Percentiles rank a stretch among this genome's conserved stretches.
These are phyloP conservation scores for Xenoacremonium recifei DNA, from an alignment of 2,329 filamentous ascomycete genomes.

Conservation along the genomic window DNA sequence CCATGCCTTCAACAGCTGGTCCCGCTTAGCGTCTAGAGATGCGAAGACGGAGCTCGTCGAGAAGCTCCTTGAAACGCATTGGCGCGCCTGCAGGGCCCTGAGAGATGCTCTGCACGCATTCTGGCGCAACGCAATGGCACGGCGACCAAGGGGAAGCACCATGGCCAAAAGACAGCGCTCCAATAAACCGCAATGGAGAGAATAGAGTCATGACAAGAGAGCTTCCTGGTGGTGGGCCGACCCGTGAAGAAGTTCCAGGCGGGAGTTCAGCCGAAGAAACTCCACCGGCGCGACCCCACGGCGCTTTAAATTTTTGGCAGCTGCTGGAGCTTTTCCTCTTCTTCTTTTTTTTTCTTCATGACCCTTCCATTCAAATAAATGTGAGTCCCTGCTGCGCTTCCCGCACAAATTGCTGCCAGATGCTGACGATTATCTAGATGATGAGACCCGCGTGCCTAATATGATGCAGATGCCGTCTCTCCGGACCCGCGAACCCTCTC, in stretches of 20 bases:
- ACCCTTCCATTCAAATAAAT: conserved; percentile 99
- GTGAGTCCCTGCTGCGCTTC: conserved; percentile 56
- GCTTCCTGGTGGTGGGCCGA: conserved; percentile 17
- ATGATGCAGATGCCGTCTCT: conserved; percentile 73
- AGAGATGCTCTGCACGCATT: conserved; percentile 4
- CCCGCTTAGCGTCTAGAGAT: conserved; percentile 12
- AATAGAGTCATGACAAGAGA: conserved; percentile 20
- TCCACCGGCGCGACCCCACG: conserved; percentile 22
- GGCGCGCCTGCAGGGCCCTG: conserved; percentile 9
- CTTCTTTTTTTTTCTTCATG: conserved; percentile 64
- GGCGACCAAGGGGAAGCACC: conserved; percentile 25
- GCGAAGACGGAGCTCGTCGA: conserved; percentile 16
- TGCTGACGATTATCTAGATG: conserved; percentile 63
- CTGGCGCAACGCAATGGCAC: conserved; percentile 18
- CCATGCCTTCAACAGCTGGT: conserved; percentile 27
- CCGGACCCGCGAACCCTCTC: conserved; percentile 78
- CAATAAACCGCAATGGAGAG: conserved; percentile 4
- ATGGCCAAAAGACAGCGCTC: conserved; percentile 13
- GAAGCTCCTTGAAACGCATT: conserved; percentile 20
- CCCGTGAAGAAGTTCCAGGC: conserved; percentile 2
- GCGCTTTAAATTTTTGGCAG: conserved; percentile 36
- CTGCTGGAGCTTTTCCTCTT: conserved; percentile 32
- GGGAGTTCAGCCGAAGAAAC: conserved; percentile 25
- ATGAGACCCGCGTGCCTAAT: conserved; percentile 99
- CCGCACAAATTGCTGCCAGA: neutral